Evolutionary conservation across 2,329 filamentous ascomycete species (phyloP), one percentile per base, ranked within the genome.

Genomic region (Calcarisporium arbuscula): DNA sequence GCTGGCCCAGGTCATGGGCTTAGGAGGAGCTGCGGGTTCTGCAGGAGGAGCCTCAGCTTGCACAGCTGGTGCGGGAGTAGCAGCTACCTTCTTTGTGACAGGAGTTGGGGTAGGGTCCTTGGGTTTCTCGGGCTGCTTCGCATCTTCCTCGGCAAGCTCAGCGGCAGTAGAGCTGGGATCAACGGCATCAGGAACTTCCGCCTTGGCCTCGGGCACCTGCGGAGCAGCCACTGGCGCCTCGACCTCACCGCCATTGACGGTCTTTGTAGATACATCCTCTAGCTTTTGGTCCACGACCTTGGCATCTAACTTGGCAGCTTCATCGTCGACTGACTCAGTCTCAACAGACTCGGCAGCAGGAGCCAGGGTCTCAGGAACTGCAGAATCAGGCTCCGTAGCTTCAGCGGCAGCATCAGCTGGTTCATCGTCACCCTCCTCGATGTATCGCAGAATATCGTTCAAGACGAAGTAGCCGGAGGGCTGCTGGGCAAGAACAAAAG

Each of bases 381-480:
- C 36, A 21, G 55, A 45, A 23, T 57, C 47, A 25, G 60, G 52
- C 46, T 64, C 60, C 19, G 48, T 52, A 17, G 58, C 43, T 30
- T 53, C 47, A 10, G 45, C 45, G 28, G 49, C 42, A 33, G 47
- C 40, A 28, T 52, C 45, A 17, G 38, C 35, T 4, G 28, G 28
- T 43, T 61, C 54, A 41, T 95, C 88, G n/a, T n/a, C n/a, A 27
- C 74, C 74, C 50, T 90, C 85, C 42, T 92, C 86, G 47, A 98
- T 80, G 64, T 94, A 96, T 50, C 92, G 78, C 69, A 96, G 87
- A 58, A 98, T 95, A 56, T 98, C 92, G 63, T 98, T 98, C 51
- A 98, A 77, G 21, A 98, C 90, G 52, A 94, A 98, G 71, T 96
- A 98, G 45, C 92, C 92, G 38, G 90, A 94, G 32, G 87, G 87